Base-by-base conservation (phyloP, 352 stramenopile species). In the Halophytophthora batemanensis region DNA sequence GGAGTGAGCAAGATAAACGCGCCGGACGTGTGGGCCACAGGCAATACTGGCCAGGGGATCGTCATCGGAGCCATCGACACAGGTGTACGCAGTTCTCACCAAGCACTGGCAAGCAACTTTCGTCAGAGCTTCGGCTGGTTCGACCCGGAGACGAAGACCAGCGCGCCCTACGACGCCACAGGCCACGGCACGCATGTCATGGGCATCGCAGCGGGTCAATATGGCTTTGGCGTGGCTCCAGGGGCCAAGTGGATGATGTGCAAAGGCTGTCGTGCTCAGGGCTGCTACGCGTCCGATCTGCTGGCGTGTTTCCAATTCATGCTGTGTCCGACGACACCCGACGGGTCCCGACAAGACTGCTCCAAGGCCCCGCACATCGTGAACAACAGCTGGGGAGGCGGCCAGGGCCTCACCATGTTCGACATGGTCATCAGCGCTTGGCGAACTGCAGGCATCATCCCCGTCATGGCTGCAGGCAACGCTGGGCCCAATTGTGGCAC, bases 301-400 rank as follows among this genome's bases (percentile, higher is more conserved):
- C 39, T 84, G 13, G 62, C 59, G 7, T 87, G 77, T 41, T 74
- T 80, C 43, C 70, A 87, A 56, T 87, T 85, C 48, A 85, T 90
- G 76, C 38, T 75, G 46, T 90, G 79, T 29, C 79, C 79, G 1
- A 83, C 79, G 10, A 70, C 56, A 10, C 41, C 69, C 3, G 63
- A 71, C 34, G 76, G 76, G 3, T 38, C 25, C 2, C 51, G 21
- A 2, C 63, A 73, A 17, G 74, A 86, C 59, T 86, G 72, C 53
- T 69, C 64, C 3, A 83, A 83, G 53, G 60, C 62, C 5, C 76
- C 74, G 2, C 42, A 69, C 21, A 66, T 87, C 3, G 63, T 90
- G 10, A 90, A 77, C 73, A 90, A 87, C 49, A 86, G 74, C 50
- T 90, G 79, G 79, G 77, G 74, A 23, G 74, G 62, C 25, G 72